phyloP scores from a whole-genome alignment of 1,284 basidiomycete species.

The Pseudozyma sp. region DNA sequence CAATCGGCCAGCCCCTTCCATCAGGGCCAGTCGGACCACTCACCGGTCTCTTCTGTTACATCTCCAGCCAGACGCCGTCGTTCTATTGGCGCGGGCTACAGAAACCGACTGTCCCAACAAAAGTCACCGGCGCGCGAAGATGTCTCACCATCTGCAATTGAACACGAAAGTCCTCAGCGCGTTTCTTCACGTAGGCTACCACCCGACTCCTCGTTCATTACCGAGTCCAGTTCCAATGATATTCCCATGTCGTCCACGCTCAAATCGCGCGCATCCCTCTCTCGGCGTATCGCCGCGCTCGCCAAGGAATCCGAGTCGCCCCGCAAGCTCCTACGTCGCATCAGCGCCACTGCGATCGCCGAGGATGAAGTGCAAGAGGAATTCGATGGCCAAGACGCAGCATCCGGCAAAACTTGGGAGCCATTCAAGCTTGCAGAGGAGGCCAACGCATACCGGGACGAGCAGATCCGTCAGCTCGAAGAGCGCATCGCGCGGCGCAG shows the following conservation, averaged over 20 bases:
- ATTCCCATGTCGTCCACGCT: slow-evolving; percentile 48
- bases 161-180: slow-evolving; percentile 41
- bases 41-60: not conserved
- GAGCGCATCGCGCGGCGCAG: slow-evolving; percentile 35
- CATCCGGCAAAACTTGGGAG: slow-evolving; percentile 6
- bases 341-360: slow-evolving; percentile 53
- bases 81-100: slow-evolving; percentile 4
- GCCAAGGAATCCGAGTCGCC: slow-evolving; percentile 44
- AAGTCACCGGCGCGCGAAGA: slow-evolving; percentile 6
- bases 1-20: slow-evolving; percentile 22
- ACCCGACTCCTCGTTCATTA: slow-evolving; percentile 34
- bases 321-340: slow-evolving; percentile 52
- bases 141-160: slow-evolving; percentile 20
- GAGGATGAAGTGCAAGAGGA: slow-evolving; percentile 47
- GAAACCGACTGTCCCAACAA: slow-evolving; percentile 7
- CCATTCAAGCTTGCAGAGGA: slow-evolving; percentile 23
- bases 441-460: slow-evolving; percentile 32
- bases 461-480: slow-evolving; percentile 44
- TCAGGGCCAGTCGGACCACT: slow-evolving; percentile 18
- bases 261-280: slow-evolving; percentile 39
- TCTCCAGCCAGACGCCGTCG: slow-evolving; percentile 25
- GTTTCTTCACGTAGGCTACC: slow-evolving; percentile 35
- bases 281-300: slow-evolving; percentile 31
- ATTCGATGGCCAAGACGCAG: slow-evolving; percentile 24
- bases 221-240: slow-evolving; percentile 33